Evolutionary conservation across 2,329 filamentous ascomycete genomes (phyloP), one percentile per base, ranked within the genome.

Genomic region (Penicillium palitans): DNA sequence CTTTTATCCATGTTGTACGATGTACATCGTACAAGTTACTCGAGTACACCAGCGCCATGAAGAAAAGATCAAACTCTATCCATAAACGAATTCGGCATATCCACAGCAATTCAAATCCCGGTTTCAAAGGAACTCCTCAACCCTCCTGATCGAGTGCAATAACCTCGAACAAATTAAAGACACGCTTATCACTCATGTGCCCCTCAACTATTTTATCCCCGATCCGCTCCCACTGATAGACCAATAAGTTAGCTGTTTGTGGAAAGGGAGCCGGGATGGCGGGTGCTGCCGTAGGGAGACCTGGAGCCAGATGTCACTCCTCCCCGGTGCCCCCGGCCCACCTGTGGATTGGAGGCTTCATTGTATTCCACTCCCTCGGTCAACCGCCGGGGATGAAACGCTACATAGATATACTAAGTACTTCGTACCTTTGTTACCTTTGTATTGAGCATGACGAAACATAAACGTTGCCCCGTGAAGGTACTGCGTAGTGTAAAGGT

Each of bases 191-290:
- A 2, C 19, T 17, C 4, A 15, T 19, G 19, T 37, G 21, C 31
- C 19, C 45, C 13, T 48, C 46, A 12, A 48, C 15, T 6, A 13
- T 12, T 24, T 33, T 7, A 3, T 12, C 19, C 19, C 41, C 24
- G 31, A 51, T 59, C 52, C 33, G 17, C 52, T 42, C 19, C 31
- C 40, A 41, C 31, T 42, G 45, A 52, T 58, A 37, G 42, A 37
- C 33, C 24, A n/a, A n/a, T n/a, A 40, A 27, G 15, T 44, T 58
- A 48, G 40, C 57, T 55, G 9, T 21, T 52, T 62, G 17, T 55
- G 54, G 61, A 51, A 60, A 55, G 37, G 44, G 46, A 58, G 41
- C 49, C 61, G 52, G 59, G 50, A 37, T 37, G n/a, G 58, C 58
- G 62, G 60, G 55, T 62, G 52, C 58, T 50, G 52, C 55, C 57